Conservation (phyloP, 768 basidiomycete genomes). For the Collybia mongolica region DNA sequence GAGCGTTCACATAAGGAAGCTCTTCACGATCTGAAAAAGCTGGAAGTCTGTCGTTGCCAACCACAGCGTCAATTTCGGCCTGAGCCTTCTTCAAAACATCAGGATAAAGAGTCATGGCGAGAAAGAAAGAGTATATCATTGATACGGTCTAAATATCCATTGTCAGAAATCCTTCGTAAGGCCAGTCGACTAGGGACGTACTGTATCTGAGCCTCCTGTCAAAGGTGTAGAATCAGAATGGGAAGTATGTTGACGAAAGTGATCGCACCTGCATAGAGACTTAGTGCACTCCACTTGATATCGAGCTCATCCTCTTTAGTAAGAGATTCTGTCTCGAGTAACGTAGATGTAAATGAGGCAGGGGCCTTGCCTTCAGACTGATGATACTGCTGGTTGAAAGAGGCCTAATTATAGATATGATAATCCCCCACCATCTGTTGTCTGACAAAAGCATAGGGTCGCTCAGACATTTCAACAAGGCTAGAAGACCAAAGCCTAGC, state of each 20-base stretch:
- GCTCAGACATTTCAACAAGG: conserved; percentile 29
- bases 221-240: too few relatives aligned
- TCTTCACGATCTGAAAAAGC: conserved; percentile 22
- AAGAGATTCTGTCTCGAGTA: conserved; percentile 27
- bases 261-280: conserved; percentile 7
- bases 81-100: conserved; percentile 28
- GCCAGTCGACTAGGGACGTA: too few relatives aligned
- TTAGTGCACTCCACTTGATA: conserved; percentile 35
- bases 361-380: conserved; percentile 33
- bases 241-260: neutral
- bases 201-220: too few relatives aligned
- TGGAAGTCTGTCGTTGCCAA: conserved; percentile 28
- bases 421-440: conserved; percentile 14
- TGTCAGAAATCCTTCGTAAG: too few relatives aligned
- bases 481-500: conserved; percentile 30
- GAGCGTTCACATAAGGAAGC: conserved; percentile 27
- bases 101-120: conserved; percentile 28
- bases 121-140: conserved; percentile 25
- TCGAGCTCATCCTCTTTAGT: conserved; percentile 35
- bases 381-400: too few relatives aligned
- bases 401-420: too few relatives aligned
- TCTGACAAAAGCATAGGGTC: conserved; percentile 38
- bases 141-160: conserved; percentile 3
- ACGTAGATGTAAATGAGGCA: conserved; percentile 40
- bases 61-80: conserved; percentile 29